A percentile compares a stretch with the other conserved stretches of the same genome.
These are phyloP conservation scores for Fusarium secorum DNA, from an alignment of 2,329 filamentous ascomycete genomes.

Conservation along the genomic window DNA sequence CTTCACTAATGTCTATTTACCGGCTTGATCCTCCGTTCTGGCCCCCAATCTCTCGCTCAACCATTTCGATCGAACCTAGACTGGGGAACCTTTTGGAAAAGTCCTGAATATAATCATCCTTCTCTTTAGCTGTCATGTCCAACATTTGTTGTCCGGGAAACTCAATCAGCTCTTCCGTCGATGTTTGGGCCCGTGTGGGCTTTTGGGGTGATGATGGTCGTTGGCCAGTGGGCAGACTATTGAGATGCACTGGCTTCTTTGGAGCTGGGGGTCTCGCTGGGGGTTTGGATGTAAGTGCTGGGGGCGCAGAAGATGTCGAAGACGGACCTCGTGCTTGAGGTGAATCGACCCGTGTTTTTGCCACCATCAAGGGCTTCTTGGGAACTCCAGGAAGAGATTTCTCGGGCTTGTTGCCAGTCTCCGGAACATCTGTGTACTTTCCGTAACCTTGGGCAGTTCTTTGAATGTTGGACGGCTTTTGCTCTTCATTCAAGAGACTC, in stretches of 20 bases:
- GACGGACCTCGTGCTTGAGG: conserved; percentile 34
- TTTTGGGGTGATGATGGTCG: conserved; percentile 57
- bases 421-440: conserved; percentile 72
- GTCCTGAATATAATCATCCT: conserved; percentile 70
- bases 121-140: conserved; percentile 65
- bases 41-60: conserved; percentile 69
- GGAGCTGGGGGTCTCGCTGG: conserved; percentile 61
- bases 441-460: conserved; percentile 89
- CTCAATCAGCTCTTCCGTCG: conserved; percentile 54
- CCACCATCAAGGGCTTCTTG: conserved; percentile 58
- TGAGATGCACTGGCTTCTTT: conserved; percentile 69
- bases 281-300: conserved; percentile 38
- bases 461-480: conserved; percentile 64
- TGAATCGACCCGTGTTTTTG: conserved; percentile 44
- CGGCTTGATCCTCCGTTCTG: conserved; percentile 43
- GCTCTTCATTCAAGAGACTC: conserved; percentile 81
- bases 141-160: conserved; percentile 58
- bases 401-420: conserved; percentile 48
- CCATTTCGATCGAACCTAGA: conserved; percentile 84
- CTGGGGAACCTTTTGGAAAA: conserved; percentile 91
- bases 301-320: conserved; percentile 36
- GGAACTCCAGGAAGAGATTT: conserved; percentile 56
- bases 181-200: conserved; percentile 38
- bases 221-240: conserved; percentile 59
- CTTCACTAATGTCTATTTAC: conserved; percentile 22